A percentile compares a stretch with the other conserved stretches of the same genome.
phyloP scores from a whole-genome alignment of 495 filamentous ascomycete species.

The Aspergillus affinis region DNA sequence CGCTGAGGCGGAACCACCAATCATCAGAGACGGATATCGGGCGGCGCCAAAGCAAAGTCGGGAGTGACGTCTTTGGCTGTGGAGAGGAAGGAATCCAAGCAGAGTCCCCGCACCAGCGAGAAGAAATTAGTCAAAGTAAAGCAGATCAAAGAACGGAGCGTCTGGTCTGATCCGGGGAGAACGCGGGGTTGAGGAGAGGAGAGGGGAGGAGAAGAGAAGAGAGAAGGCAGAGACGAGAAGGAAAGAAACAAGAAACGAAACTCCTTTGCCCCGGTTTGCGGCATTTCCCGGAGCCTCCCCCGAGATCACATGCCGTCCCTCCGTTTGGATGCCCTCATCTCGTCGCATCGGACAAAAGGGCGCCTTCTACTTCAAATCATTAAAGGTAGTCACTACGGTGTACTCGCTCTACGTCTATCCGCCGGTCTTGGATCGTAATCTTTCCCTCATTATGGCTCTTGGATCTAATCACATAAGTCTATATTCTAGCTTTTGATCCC shows the following conservation, averaged over 20 bases:
- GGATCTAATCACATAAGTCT: slow-evolving; percentile 12
- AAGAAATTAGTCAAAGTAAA: too few relatives aligned
- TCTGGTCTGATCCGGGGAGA: not conserved
- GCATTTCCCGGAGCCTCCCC: not conserved
- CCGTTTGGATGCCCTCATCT: too few relatives aligned
- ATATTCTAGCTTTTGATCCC: slow-evolving; percentile 26
- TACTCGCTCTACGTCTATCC: not conserved
- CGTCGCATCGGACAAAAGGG: too few relatives aligned
- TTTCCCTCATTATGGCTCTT: not conserved
- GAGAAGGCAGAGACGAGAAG: not conserved
- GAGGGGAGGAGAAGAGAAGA: not conserved
- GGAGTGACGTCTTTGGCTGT: slow-evolving; percentile 17
- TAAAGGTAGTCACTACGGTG: too few relatives aligned
- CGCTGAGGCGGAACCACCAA: slow-evolving; percentile 13
- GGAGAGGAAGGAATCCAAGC: not conserved
- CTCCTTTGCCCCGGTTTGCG: too few relatives aligned
- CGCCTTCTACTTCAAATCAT: too few relatives aligned
- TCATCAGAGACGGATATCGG: slow-evolving; percentile 18
- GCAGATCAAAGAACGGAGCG: too few relatives aligned
- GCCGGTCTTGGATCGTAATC: too few relatives aligned
- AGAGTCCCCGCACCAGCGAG: too few relatives aligned
- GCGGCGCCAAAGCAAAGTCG: slow-evolving; percentile 4
- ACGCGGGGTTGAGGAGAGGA: not conserved
- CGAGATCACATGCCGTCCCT: not conserved
- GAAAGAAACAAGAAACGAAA: too few relatives aligned